Percentiles rank a stretch among this genome's conserved stretches.
Evolutionary conservation across 371 early-diverging fungal species (phyloP).

Genomic region (Fennellomyces sp.): DNA sequence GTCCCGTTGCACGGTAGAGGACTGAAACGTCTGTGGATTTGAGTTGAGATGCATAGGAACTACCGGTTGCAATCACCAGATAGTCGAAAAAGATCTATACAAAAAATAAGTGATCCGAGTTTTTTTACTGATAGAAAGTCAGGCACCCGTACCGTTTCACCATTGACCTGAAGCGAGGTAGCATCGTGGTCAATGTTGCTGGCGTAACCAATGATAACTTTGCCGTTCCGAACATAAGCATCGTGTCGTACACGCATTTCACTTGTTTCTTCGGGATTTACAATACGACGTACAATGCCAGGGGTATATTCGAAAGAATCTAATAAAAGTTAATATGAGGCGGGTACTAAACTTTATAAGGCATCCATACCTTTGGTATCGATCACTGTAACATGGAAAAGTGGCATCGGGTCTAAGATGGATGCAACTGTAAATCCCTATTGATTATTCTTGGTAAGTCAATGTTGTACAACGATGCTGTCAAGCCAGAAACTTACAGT

Average conservation of each 20-base stretch:
- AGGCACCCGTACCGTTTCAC: slow-evolving; percentile 23
- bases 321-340: too few relatives aligned
- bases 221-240: slow-evolving; percentile 43
- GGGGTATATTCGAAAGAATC: slow-evolving; percentile 52
- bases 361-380: slow-evolving; percentile 52
- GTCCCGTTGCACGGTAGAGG: slow-evolving; percentile 31
- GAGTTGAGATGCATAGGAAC: slow-evolving; percentile 55
- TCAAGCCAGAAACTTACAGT: slow-evolving; percentile 26
- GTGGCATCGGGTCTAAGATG: slow-evolving; percentile 47
- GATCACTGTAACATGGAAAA: slow-evolving; percentile 47
- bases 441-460: background rate
- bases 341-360: too few relatives aligned
- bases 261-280: slow-evolving; percentile 25
- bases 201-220: slow-evolving; percentile 47
- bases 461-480: background rate
- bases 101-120: slow-evolving; percentile 1
- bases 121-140: background rate
- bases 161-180: slow-evolving; percentile 28
- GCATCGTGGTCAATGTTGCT: slow-evolving; percentile 32
- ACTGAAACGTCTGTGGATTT: slow-evolving; percentile 50
- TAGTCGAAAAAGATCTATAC: slow-evolving; percentile 51
- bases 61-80: slow-evolving; percentile 72
- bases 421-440: slow-evolving; percentile 52
- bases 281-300: slow-evolving; percentile 32
- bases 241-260: slow-evolving; percentile 42